Base-by-base conservation (phyloP, 140 eudicot genomes). In the Bidens hawaiensis region DNA sequence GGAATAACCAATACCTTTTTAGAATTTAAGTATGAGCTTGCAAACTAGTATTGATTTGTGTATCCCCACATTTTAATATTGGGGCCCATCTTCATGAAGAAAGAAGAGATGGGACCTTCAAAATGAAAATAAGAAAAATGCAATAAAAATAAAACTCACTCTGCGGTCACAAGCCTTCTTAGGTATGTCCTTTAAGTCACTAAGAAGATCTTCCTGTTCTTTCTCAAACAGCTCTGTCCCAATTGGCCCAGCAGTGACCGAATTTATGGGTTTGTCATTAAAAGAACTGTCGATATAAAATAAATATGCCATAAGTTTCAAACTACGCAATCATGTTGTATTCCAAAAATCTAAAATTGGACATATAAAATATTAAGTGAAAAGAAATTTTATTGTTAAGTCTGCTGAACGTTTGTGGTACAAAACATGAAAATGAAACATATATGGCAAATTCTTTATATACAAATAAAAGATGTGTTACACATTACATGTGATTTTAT, bases 161-260 rank as follows among this genome's bases (percentile, higher is more conserved):
- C 99, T 91, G 51, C 99, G 88, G 78, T 93, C 96, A 81, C 99
- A 93, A 60, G 96, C 99, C 82, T 82, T 93, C 80, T 88, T 93
- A 16, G 99, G 99, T 65, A 93, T 85, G 87, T 88, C 85, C 74
- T 77, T 88, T 62, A 93, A 69, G 79, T 93, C 99, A 24, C 82
- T 60, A 61, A 93, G 89, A 69, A 93, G 99, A 66, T 93, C 96
- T 6, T 93, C 90, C 69, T 93, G 99, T 53, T 93, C 99, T 74
- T 76, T 93, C 82, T 88, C 99, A 55, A 93, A 93, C 52, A 93
- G 81, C 43, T 88, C 96, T 68, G 80, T 80, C 38, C 99, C 99
- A 62, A 93, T 73, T 40, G 96, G 99, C 41, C 99, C 99, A 34
- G 78, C 60, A 22, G 72, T 79, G 48, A 67, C 93, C 33, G 76